phyloP scores from a whole-genome alignment of 495 filamentous ascomycete genomes.

The Chaetomidium leptoderma region DNA sequence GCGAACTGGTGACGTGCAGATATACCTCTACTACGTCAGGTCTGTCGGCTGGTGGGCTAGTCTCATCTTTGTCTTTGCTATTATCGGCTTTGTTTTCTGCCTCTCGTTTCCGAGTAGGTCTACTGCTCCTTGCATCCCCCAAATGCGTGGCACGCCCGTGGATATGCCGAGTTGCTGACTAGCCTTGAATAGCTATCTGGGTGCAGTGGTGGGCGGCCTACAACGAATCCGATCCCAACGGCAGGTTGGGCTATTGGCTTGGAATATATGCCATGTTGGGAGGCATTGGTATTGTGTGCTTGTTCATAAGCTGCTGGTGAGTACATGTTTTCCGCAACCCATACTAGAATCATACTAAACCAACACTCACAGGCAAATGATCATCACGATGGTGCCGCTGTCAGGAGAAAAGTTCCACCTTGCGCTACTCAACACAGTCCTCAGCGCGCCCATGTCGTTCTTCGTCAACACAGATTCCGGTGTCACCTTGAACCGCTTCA shows the following conservation, averaged over 20 bases:
- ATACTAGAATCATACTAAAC: no score
- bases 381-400: slow-evolving; percentile 29
- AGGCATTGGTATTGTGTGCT: slow-evolving; percentile 21
- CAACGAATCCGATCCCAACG: slow-evolving; percentile 27
- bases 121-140: background rate
- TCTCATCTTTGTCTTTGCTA: slow-evolving; percentile 39
- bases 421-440: slow-evolving; percentile 25
- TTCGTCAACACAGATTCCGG: slow-evolving; percentile 32
- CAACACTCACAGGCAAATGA: slow-evolving; percentile 26
- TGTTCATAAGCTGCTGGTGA: slow-evolving; percentile 29
- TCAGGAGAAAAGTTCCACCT: slow-evolving; percentile 30
- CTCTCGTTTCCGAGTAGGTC: slow-evolving; percentile 31
- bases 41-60: slow-evolving; percentile 48
- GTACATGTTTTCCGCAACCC: background rate
- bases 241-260: slow-evolving; percentile 28
- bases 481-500: slow-evolving; percentile 44
- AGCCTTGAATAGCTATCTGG: slow-evolving; percentile 23
- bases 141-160: no score
- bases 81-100: slow-evolving; percentile 28
- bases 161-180: slow-evolving; percentile 4
- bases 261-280: slow-evolving; percentile 30
- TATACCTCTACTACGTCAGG: slow-evolving; percentile 53
- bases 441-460: slow-evolving; percentile 34
- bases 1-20: slow-evolving; percentile 48
- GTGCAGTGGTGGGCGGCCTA: slow-evolving; percentile 33